phyloP scores from a whole-genome alignment of 495 filamentous ascomycete species.

The Hypoxylon fuscum region DNA sequence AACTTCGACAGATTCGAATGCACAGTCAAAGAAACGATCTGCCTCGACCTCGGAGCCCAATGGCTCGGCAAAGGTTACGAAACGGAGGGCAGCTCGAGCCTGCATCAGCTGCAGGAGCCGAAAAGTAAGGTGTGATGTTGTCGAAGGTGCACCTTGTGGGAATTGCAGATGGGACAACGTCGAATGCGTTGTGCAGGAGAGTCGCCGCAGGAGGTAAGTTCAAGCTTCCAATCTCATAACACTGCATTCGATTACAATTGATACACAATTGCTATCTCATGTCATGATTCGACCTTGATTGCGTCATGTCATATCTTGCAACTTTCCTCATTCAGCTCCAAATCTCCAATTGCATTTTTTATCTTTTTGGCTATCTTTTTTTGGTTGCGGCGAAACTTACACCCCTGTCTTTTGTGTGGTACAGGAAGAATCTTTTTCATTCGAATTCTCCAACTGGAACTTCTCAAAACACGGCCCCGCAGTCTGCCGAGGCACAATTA shows the following conservation, averaged over 20 bases:
- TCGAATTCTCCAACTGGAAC: conserved; percentile 33
- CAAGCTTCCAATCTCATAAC: conserved; percentile 3
- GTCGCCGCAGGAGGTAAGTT: conserved; percentile 86
- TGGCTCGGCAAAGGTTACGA: conserved; percentile 55
- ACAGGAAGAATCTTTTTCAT: conserved; percentile 54
- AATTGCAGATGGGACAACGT: conserved; percentile 91
- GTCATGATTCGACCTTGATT: conserved; percentile 16
- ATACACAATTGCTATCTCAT: conserved; percentile 13
- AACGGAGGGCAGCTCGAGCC: conserved; percentile 85
- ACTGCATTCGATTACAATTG: conserved; percentile 4
- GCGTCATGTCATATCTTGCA: conserved; percentile 26
- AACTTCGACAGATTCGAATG: conserved; percentile 32
- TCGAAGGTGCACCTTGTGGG: conserved; percentile 85
- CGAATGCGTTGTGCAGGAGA: conserved; percentile 88
- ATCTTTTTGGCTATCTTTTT: conserved; percentile 18
- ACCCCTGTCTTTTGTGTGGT: conserved; percentile 34
- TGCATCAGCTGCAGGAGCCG: conserved; percentile 86
- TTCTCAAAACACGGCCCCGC: conserved; percentile 36
- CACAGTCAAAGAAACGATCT: conserved; percentile 48
- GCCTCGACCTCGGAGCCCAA: conserved; percentile 39
- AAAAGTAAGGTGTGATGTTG: conserved; percentile 95
- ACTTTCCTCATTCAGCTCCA: conserved; percentile 11
- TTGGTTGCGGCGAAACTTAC: conserved; percentile 31
- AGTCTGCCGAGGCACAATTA: conserved; percentile 50
- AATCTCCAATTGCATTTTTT: conserved; percentile 21